A percentile compares a stretch with the other conserved stretches of the same genome.
Conservation (phyloP, 1,284 basidiomycete genomes). For the Volvariella volvacea region DNA sequence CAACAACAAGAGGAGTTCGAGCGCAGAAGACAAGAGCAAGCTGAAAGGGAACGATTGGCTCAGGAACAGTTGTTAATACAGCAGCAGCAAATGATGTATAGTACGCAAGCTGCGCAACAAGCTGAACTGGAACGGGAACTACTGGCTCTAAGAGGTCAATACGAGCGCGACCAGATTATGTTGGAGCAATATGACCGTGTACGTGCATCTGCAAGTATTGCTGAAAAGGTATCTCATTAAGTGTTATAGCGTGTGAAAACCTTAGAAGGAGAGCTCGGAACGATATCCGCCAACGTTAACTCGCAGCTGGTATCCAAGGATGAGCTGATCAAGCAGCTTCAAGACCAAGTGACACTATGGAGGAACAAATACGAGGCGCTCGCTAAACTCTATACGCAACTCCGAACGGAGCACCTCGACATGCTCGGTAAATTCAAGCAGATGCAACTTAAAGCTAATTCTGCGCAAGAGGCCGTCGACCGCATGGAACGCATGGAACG, state of each 20-base stretch:
- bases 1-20: conserved; percentile 89
- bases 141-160: conserved; percentile 92
- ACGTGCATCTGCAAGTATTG: conserved; percentile 30
- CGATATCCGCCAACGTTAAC: conserved; percentile 75
- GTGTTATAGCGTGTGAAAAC: conserved; percentile 89
- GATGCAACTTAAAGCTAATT: conserved; percentile 96
- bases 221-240: conserved; percentile 5
- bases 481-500: conserved; percentile 99
- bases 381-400: conserved; percentile 97
- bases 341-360: conserved; percentile 96
- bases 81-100: conserved; percentile 73
- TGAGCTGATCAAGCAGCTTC: conserved; percentile 91
- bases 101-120: conserved; percentile 63
- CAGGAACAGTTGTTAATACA: conserved; percentile 87
- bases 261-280: conserved; percentile 85
- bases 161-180: conserved; percentile 97
- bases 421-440: conserved; percentile 97
- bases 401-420: conserved; percentile 95
- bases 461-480: conserved; percentile 98
- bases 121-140: conserved; percentile 87
- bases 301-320: conserved; percentile 93
- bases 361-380: conserved; percentile 98
- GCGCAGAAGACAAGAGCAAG: conserved; percentile 82
- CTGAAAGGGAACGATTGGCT: conserved; percentile 82
- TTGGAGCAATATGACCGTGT: conserved; percentile 97